These are phyloP conservation scores for Silene latifolia DNA, from an alignment of 148 eudicot genomes.

Conservation along the genomic window DNA sequence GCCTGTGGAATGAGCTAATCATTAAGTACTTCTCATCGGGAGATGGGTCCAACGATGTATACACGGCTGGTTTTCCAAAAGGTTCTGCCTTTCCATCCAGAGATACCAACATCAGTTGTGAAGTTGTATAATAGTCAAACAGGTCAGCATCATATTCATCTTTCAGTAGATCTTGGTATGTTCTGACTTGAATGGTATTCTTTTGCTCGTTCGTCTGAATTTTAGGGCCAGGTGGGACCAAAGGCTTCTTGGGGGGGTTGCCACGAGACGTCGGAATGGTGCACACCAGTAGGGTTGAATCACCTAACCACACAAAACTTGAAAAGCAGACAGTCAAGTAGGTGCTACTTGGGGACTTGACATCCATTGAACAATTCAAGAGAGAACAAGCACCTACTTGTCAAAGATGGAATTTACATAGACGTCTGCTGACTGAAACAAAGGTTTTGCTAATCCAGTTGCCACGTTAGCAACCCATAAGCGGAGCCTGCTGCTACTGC, in stretches of 20 bases:
- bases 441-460: slow-evolving; percentile 74
- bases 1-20: slow-evolving; percentile 70
- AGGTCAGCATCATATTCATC: slow-evolving; percentile 88
- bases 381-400: slow-evolving; percentile 47
- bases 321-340: slow-evolving; percentile 23
- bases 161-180: slow-evolving; percentile 83
- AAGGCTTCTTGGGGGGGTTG: slow-evolving; percentile 80
- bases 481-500: slow-evolving; percentile 62
- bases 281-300: slow-evolving; percentile 76
- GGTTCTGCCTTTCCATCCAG: slow-evolving; percentile 64
- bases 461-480: slow-evolving; percentile 84
- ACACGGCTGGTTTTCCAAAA: slow-evolving; percentile 76
- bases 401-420: slow-evolving; percentile 84
- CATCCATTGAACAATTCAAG: background rate
- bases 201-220: slow-evolving; percentile 87
- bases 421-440: slow-evolving; percentile 66
- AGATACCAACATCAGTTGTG: slow-evolving; percentile 83
- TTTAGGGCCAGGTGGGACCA: slow-evolving; percentile 90
- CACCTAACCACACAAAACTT: slow-evolving; percentile 85
- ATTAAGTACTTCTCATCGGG: slow-evolving; percentile 73
- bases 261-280: slow-evolving; percentile 86
- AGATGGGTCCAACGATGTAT: slow-evolving; percentile 88
- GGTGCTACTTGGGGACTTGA: background rate
- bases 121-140: slow-evolving; percentile 85
- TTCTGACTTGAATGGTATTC: slow-evolving; percentile 74